A percentile compares a stretch with the other conserved stretches of the same genome.
Evolutionary conservation across 176 grass and related monocot species (phyloP).

Genomic region (Dactylis glomerata): DNA sequence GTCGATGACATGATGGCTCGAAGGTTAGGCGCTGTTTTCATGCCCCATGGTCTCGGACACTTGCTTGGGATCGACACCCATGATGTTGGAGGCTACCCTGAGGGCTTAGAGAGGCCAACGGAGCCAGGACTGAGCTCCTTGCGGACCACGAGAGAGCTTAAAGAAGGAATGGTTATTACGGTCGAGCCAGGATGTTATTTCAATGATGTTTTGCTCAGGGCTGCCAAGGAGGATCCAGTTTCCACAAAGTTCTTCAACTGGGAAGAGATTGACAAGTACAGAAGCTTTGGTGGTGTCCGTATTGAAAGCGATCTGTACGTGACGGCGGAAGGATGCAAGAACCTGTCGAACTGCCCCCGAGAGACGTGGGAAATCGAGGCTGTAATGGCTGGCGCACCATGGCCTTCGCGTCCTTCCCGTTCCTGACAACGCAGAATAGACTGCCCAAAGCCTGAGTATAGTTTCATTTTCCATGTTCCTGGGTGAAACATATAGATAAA

Average conservation of each 20-base stretch:
- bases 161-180: conserved; percentile 91
- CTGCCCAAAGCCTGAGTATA: not conserved
- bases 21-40: conserved; percentile 85
- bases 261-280: conserved; percentile 53
- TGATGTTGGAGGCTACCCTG: conserved; percentile 71
- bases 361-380: conserved; percentile 84
- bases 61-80: conserved; percentile 90
- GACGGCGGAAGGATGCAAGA: conserved; percentile 71
- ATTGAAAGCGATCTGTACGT: conserved; percentile 85
- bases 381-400: conserved; percentile 72
- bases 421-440: not conserved
- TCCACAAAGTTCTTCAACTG: conserved; percentile 62
- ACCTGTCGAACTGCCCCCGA: conserved; percentile 73
- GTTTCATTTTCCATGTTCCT: not conserved
- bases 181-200: conserved; percentile 94
- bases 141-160: conserved; percentile 57
- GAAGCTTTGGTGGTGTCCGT: conserved; percentile 71
- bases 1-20: conserved; percentile 72
- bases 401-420: conserved; percentile 33
- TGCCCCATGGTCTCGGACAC: conserved; percentile 93
- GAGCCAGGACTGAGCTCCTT: conserved; percentile 65
- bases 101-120: conserved; percentile 69
- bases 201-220: conserved; percentile 63
- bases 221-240: conserved; percentile 38
- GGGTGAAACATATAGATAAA: no score